These are phyloP conservation scores for Exutisphaerella laricina DNA, from an alignment of 2,329 filamentous ascomycete genomes.

Conservation along the genomic window DNA sequence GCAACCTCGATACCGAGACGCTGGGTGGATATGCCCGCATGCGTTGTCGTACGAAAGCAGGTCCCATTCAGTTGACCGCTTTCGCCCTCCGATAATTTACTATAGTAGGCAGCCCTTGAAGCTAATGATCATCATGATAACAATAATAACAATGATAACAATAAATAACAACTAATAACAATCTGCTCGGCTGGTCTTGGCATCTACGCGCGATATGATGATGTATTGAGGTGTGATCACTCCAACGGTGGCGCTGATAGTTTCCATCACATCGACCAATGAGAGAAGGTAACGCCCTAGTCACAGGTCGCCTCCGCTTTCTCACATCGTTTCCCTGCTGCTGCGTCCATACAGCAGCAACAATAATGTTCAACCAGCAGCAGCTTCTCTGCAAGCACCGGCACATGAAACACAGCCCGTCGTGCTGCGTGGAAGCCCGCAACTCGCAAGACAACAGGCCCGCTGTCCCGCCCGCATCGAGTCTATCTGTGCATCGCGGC, in stretches of 20 bases:
- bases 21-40: slow-evolving; percentile 2
- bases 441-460: slow-evolving; percentile 17
- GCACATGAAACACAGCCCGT: slow-evolving; percentile 24
- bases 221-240: slow-evolving; percentile 4
- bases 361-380: too few species aligned
- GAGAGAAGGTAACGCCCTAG: not conserved
- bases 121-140: not conserved
- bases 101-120: not conserved
- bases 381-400: slow-evolving; percentile 5
- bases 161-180: not conserved
- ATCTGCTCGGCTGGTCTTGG: not conserved
- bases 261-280: slow-evolving; percentile 8
- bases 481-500: slow-evolving; percentile 6
- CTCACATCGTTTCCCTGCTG: slow-evolving; percentile 12
- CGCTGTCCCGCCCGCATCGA: slow-evolving; percentile 10
- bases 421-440: slow-evolving; percentile 25
- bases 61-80: slow-evolving; percentile 9
- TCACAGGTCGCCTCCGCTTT: slow-evolving; percentile 6
- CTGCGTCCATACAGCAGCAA: slow-evolving; percentile 15
- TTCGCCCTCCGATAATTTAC: not conserved
- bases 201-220: slow-evolving; percentile 4
- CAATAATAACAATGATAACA: too few species aligned
- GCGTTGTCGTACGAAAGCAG: slow-evolving; percentile 13
- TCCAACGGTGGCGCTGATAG: slow-evolving; percentile 5
- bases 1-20: slow-evolving; percentile 12